A percentile compares a stretch with the other conserved stretches of the same genome.
Evolutionary conservation across 106 monocot species (phyloP).

Genomic region (Xerophyta viscosa): DNA sequence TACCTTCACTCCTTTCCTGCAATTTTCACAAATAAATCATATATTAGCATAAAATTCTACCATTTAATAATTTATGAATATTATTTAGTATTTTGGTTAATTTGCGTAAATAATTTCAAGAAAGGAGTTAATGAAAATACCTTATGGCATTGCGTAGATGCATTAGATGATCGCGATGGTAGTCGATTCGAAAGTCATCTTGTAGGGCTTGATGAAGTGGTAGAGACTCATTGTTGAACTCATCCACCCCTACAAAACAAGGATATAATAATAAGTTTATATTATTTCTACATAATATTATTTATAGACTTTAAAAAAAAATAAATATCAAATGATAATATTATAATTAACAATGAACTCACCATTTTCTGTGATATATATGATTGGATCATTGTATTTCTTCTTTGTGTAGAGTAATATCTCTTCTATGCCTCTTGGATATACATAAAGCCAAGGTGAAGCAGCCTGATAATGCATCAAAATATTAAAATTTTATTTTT

Average conservation of each 20-base stretch:
- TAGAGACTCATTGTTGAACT: conserved; percentile 15
- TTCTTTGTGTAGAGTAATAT: conserved; percentile 47
- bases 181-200: conserved; percentile 24
- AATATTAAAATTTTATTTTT: no score
- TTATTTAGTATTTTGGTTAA: no score
- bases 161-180: conserved; percentile 13
- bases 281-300: no score
- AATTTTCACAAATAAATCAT: no score
- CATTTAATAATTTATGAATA: neutral
- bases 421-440: conserved; percentile 56
- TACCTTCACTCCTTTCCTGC: conserved; percentile 35
- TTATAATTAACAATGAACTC: no score
- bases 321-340: no score
- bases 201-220: conserved; percentile 20
- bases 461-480: conserved; percentile 19
- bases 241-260: conserved; percentile 22
- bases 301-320: no score
- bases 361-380: conserved; percentile 90
- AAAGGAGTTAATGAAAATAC: no score
- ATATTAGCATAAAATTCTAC: neutral
- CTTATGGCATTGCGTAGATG: conserved; percentile 22
- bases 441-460: conserved; percentile 57
- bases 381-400: conserved; percentile 52
- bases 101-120: no score
- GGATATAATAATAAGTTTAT: no score